Evolutionary conservation across 257 asterid genomes (phyloP).

Genomic region (Asclepias syriaca): DNA sequence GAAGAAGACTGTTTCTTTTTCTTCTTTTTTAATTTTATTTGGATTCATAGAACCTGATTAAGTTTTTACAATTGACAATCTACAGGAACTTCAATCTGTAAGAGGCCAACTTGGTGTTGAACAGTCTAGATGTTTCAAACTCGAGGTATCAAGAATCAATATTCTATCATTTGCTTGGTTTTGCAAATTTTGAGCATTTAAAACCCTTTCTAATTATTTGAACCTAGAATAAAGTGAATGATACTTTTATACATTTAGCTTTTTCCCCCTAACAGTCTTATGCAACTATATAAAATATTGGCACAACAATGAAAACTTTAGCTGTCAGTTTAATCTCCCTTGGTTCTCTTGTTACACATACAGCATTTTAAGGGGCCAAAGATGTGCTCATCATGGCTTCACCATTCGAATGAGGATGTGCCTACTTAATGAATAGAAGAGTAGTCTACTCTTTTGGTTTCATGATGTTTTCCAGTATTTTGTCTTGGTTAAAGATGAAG

Average conservation of each 20-base stretch:
- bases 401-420: background rate
- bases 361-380: background rate
- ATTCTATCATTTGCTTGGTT: background rate
- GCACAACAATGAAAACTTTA: background rate
- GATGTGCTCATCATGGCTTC: background rate
- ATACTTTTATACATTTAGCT: background rate
- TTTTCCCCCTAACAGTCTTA: too few species aligned
- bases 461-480: background rate
- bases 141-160: constrained; percentile 54
- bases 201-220: background rate
- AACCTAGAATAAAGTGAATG: background rate
- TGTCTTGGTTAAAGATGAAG: background rate
- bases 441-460: background rate
- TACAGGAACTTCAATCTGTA: constrained; percentile 89
- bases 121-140: constrained; percentile 97
- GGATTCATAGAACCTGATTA: background rate
- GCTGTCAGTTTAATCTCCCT: background rate
- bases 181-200: background rate
- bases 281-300: background rate
- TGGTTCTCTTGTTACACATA: background rate
- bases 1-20: background rate
- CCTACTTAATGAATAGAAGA: background rate
- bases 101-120: constrained; percentile 94
- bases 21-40: background rate
- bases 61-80: background rate